These are phyloP conservation scores for Corchorus capsularis DNA, from an alignment of 345 rosid genomes.

Conservation along the genomic window DNA sequence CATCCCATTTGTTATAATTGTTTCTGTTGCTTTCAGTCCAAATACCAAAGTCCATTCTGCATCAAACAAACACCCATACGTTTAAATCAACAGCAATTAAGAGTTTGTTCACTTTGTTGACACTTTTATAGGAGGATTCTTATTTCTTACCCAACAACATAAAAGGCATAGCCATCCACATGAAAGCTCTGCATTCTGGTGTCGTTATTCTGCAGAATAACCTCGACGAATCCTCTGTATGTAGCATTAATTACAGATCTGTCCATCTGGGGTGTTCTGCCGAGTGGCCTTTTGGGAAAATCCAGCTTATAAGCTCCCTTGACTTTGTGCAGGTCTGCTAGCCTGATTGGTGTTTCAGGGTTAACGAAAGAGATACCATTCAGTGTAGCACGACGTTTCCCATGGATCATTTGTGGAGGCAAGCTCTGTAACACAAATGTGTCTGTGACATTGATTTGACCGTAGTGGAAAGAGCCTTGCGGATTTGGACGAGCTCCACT, in stretches of 20 bases:
- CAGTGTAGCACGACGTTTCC: conserved; percentile 63
- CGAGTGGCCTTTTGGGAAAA: conserved; percentile 73
- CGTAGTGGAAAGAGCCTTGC: conserved; percentile 94
- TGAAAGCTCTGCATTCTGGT: conserved; percentile 90
- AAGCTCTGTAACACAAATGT: conserved; percentile 67
- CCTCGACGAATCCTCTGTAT: conserved; percentile 82
- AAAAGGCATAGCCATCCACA: conserved; percentile 81
- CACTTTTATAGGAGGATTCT: not conserved
- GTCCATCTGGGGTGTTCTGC: conserved; percentile 54
- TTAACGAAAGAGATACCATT: conserved; percentile 87
- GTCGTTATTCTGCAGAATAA: conserved; percentile 87
- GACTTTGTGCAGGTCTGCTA: conserved; percentile 68
- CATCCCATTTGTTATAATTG: conserved; percentile 78
- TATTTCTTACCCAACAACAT: conserved; percentile 75
- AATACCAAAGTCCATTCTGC: conserved; percentile 87
- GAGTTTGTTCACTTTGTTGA: not conserved
- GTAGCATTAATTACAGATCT: conserved; percentile 84
- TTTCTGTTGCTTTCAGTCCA: conserved; percentile 76
- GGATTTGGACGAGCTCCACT: conserved; percentile 99
- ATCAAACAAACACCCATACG: conserved; percentile 13
- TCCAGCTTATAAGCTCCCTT: conserved; percentile 90
- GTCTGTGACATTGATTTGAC: conserved; percentile 76
- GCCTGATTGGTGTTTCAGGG: conserved; percentile 68
- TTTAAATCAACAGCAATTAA: not conserved
- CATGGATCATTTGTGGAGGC: conserved; percentile 63